Base-by-base conservation (phyloP, 2,329 filamentous ascomycete species). In the Penicillium thymicola region DNA sequence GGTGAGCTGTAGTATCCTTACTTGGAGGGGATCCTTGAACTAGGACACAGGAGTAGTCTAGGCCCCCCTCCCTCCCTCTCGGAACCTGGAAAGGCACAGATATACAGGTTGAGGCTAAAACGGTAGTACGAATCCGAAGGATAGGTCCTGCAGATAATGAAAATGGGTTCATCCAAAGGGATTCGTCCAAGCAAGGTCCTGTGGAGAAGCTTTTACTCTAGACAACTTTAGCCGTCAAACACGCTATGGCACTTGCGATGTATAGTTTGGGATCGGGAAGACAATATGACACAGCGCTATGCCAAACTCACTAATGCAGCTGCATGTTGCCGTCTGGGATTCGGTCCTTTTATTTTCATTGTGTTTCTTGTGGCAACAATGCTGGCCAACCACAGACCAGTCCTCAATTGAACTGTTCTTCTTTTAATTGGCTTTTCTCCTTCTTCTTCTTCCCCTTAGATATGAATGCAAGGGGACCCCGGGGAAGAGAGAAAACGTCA, bases 1-100 rank as follows among this genome's bases (percentile, higher is more conserved):
- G 54, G 49, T 64, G 61, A 66, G 59, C 59, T 64, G 37, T 64
- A 60, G 51, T 52, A 47, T 61, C 58, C 54, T 54, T 58, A 51
- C 58, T 55, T 53, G 36, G 50, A 37, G 54, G 48, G 55, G 57
- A 55, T 62, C 51, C 57, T 54, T 30, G 51, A 60, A 62, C 60
- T 56, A 51, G 42, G 53, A 54, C 30, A 55, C 60, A 65, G 44
- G 60, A 65, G 41, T 55, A 55, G 16, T 21, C 28, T 14, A 18
- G 37, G 23, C 9, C 3, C 11, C 28, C 9, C 48, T 3, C 11
- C 28, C 9, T 38, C 48, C 54, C 59, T 36, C 36, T 45, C 55
- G 54, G 60, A 49, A 52, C 52, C 51, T 58, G 57, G 54, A 51
- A 62, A 58, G 58, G 58, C 43, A 55, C 54, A 54, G 47, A 46